Conservation (phyloP, 768 basidiomycete genomes). For the Obba rivulosa region DNA sequence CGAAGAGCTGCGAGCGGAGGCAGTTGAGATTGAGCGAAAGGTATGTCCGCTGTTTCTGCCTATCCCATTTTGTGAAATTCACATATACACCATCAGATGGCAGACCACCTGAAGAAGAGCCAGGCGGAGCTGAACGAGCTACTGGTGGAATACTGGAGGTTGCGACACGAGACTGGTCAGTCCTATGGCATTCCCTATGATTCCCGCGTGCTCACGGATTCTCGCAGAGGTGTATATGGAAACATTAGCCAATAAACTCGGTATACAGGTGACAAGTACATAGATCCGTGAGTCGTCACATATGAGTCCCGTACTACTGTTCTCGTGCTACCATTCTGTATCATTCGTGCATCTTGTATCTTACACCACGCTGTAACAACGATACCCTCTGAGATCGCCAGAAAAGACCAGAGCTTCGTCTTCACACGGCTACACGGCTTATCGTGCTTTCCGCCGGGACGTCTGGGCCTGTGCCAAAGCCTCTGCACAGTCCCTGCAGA, state of each 20-base stretch:
- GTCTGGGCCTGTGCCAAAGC: slow-evolving; percentile 14
- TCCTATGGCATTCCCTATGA: not conserved
- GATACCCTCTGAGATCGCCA: not conserved
- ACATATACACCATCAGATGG: slow-evolving; percentile 43
- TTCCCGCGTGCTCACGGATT: not conserved
- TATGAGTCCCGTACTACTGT: not conserved
- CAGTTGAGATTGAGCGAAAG: slow-evolving; percentile 61
- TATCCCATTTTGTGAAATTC: not conserved
- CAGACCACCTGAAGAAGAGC: slow-evolving; percentile 66
- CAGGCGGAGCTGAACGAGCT: slow-evolving; percentile 79
- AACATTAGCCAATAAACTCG: slow-evolving; percentile 75
- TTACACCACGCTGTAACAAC: not conserved
- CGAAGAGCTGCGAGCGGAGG: slow-evolving; percentile 69
- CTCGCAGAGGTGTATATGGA: slow-evolving; percentile 79
- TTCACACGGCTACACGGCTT: not conserved
- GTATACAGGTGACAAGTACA: slow-evolving; percentile 23
- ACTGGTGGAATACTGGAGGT: slow-evolving; percentile 76
- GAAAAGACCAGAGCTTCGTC: not conserved
- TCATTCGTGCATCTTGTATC: not conserved
- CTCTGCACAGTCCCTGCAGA: slow-evolving; percentile 54
- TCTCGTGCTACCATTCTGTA: slow-evolving; percentile 1
- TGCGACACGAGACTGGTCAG: slow-evolving; percentile 71
- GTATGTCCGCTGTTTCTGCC: too few species aligned
- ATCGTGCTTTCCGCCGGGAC: slow-evolving; percentile 7
- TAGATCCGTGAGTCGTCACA: not conserved